Percentiles rank a stretch among this genome's conserved stretches.
Evolutionary conservation across 306 rosid genomes (phyloP).

Genomic region (Arachis hypogaea): DNA sequence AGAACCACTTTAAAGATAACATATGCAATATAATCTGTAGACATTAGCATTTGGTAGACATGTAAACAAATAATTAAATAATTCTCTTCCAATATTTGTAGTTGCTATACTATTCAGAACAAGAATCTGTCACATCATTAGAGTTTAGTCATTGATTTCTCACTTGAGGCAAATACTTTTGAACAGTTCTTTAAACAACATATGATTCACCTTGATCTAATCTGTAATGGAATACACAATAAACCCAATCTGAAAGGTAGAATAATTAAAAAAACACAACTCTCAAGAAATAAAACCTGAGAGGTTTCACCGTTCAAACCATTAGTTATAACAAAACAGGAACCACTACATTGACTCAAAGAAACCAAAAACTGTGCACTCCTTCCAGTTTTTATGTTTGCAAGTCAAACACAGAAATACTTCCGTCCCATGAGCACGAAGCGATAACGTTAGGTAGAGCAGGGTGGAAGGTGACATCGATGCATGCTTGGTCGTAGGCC

Average conservation of each 20-base stretch:
- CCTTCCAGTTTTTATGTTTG: conserved; percentile 6
- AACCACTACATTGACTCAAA: conserved; percentile 6
- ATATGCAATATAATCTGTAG: too few species aligned
- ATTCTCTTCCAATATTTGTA: conserved; percentile 24
- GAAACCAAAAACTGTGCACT: conserved; percentile 1
- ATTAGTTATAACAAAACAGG: conserved; percentile 11
- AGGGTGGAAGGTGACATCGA: conserved; percentile 80
- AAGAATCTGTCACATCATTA: conserved; percentile 32
- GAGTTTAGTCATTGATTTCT: conserved; percentile 18
- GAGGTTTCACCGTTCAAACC: conserved; percentile 15
- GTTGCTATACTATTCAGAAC: conserved; percentile 30
- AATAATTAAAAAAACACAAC: neutral
- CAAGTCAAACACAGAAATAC: conserved; percentile 61
- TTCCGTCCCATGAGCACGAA: conserved; percentile 87
- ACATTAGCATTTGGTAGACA: too few species aligned
- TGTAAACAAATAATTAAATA: neutral
- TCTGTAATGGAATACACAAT: conserved; percentile 12
- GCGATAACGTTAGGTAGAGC: conserved; percentile 71
- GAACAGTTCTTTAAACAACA: neutral
- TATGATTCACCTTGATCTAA: conserved; percentile 1
- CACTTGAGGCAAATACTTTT: conserved; percentile 28
- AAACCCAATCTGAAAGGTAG: neutral
- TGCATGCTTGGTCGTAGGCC: conserved; percentile 73
- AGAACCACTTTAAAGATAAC: conserved; percentile 26
- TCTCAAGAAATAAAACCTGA: neutral